Evolutionary conservation across 495 filamentous ascomycete genomes (phyloP), one percentile per base, ranked within the genome.

Genomic region (Apiosordaria backusii): DNA sequence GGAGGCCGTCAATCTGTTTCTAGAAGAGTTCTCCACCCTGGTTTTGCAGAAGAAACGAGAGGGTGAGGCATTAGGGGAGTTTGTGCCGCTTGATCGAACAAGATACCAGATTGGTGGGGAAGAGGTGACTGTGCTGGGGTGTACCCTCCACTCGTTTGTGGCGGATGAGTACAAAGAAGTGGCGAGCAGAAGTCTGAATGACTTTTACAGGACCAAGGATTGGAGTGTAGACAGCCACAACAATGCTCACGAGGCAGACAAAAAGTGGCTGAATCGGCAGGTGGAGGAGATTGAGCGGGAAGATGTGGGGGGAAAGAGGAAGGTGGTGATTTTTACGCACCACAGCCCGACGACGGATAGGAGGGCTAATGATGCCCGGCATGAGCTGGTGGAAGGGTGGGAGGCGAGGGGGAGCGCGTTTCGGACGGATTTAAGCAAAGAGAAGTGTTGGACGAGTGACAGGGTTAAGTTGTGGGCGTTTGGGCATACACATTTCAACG

Each of bases 401-500:
- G 35, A 45, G 35, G 35, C 35, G 16, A 15, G 5, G 9, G 66
- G 70, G 0, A 79, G 68, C 65, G 67, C 76, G 0, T 87, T 86
- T 61, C 73, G 74, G 15, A 85, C 83, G 1, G 83, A 86, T n/a
- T 52, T 70, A 4, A 61, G 57, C n/a, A 15, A 0, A 1, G 57
- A 70, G 57, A 35, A 61, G 22, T 86, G 84, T 58, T 87, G 79
- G 81, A 75, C 61, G 16, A 79, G 74, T 27, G 54, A 60, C 3
- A 64, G 65, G 1, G 84, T 86, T 0, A 71, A 70, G 27, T 27
- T 84, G n/a, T 85, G 82, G 84, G 84, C 80, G 15, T 87, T 83
- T 71, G 83, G 83, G 0, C 83, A 86, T 68, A 87, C 84, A 3
- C 84, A 87, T 73, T 84, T 73, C 62, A 85, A 63, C 35, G 64